Conservation (phyloP, 257 asterid genomes). For the Gynochthodes officinalis region DNA sequence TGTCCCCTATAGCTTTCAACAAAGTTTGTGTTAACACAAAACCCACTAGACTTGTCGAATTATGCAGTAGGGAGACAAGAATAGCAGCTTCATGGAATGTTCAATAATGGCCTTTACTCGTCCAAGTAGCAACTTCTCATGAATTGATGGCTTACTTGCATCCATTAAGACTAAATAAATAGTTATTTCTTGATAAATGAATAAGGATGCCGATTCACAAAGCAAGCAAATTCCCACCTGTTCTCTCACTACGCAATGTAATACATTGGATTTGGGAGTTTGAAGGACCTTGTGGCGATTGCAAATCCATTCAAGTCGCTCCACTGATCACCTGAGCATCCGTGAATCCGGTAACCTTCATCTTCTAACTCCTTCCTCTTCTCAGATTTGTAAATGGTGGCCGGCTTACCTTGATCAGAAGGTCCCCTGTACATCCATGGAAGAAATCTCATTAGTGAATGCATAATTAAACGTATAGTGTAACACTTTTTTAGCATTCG, state of each 20-base stretch:
- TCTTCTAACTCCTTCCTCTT: constrained; percentile 70
- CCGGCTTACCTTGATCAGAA: constrained; percentile 54
- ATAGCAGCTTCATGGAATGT: no score
- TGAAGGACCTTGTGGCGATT: constrained; percentile 67
- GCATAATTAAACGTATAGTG: not conserved
- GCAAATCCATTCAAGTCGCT: constrained; percentile 76
- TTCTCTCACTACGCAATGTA: constrained; percentile 38
- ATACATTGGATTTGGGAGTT: constrained; percentile 80
- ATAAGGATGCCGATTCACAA: not conserved
- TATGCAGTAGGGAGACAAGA: no score
- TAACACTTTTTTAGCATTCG: no score
- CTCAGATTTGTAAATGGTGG: constrained; percentile 68
- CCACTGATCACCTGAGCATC: constrained; percentile 94
- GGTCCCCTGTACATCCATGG: constrained; percentile 48
- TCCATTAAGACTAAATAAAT: not conserved
- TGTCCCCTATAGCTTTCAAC: not conserved
- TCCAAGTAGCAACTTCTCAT: not conserved
- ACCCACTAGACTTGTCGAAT: not conserved
- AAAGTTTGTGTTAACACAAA: not conserved
- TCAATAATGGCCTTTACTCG: not conserved
- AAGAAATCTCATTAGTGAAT: not conserved
- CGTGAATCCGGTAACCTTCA: constrained; percentile 68
- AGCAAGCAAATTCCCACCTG: not conserved
- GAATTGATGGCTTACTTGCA: no score
- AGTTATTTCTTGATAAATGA: not conserved